These are phyloP conservation scores for Scheffersomyces lignicola DNA, from an alignment of 1,139 yeast genomes.

Conservation along the genomic window DNA sequence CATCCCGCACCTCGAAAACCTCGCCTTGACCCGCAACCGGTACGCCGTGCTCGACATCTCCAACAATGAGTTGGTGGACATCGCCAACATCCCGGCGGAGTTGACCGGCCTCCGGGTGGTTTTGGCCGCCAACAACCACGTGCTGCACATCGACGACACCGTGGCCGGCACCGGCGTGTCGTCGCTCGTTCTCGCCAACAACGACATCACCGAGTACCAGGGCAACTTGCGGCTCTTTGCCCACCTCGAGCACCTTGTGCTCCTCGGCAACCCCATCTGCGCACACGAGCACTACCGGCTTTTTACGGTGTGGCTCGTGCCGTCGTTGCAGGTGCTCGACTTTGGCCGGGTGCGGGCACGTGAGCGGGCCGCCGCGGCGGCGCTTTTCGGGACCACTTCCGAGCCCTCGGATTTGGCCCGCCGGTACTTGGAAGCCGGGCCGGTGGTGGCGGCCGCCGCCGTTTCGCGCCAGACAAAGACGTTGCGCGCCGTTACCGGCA, in stretches of 20 bases:
- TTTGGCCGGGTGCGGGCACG: slow-evolving; percentile 56
- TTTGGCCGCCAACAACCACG: slow-evolving; percentile 59
- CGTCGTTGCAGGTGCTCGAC: slow-evolving; percentile 64
- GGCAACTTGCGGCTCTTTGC: slow-evolving; percentile 37
- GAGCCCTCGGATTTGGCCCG: slow-evolving; percentile 2
- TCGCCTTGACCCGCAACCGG: slow-evolving; percentile 30
- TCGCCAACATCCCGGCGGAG: slow-evolving; percentile 50
- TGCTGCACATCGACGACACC: slow-evolving; percentile 23
- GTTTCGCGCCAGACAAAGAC: slow-evolving; percentile 14
- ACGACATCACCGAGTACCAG: slow-evolving; percentile 34
- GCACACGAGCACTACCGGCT: slow-evolving; percentile 56
- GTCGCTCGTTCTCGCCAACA: slow-evolving; percentile 53
- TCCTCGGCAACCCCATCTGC: slow-evolving; percentile 65
- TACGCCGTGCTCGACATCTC: slow-evolving; percentile 65
- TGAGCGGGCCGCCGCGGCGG: slow-evolving; percentile 50
- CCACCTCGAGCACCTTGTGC: slow-evolving; percentile 46
- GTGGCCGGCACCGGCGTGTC: slow-evolving; percentile 27
- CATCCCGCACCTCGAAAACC: slow-evolving; percentile 37
- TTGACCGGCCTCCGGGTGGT: slow-evolving; percentile 47
- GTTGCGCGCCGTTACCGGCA: slow-evolving; percentile 20
- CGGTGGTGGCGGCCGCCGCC: slow-evolving; percentile 3
- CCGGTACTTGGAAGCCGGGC: no score
- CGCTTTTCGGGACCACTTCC: slow-evolving; percentile 41
- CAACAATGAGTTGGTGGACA: slow-evolving; percentile 58
- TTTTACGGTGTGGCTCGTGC: slow-evolving; percentile 61